These are phyloP conservation scores for Breviolum minutum DNA, from an alignment of 73 alveolate species.

Conservation along the genomic window DNA sequence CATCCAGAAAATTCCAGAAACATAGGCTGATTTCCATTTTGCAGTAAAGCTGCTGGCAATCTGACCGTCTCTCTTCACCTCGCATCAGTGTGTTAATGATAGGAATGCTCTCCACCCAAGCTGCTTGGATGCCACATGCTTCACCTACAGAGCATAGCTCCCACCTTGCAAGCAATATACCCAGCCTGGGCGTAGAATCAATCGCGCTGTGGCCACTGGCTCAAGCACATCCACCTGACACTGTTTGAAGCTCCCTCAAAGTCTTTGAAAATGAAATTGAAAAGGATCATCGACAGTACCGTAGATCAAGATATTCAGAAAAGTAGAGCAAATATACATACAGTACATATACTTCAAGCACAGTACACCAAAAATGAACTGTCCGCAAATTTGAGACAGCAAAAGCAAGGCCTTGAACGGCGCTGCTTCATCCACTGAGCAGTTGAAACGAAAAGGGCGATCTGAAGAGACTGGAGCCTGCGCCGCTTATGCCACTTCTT, in stretches of 20 bases:
- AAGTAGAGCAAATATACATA: not conserved
- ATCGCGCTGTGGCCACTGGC: constrained; percentile 89
- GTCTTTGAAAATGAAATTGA: not conserved
- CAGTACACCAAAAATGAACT: not conserved
- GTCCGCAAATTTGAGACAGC: too few species aligned
- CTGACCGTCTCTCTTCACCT: constrained; percentile 80
- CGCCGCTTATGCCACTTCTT: too few species aligned
- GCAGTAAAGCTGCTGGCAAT: constrained; percentile 70
- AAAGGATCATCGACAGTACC: not conserved
- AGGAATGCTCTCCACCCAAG: not conserved
- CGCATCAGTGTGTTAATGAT: not conserved
- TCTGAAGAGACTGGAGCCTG: constrained; percentile 94
- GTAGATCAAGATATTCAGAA: not conserved
- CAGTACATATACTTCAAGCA: not conserved
- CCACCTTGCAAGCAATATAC: not conserved
- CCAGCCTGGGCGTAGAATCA: constrained; percentile 82
- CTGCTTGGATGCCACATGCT: not conserved
- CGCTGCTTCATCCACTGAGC: constrained; percentile 72
- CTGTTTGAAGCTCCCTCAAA: not conserved
- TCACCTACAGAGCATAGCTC: too few species aligned
- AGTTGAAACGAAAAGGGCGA: constrained; percentile 93
- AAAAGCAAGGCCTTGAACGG: constrained; percentile 66
- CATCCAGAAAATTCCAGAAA: not conserved
- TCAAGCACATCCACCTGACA: constrained; percentile 87
- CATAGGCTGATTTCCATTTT: not conserved